These are phyloP conservation scores for Yarrowia sp. DNA, from an alignment of 805 yeast genomes.

Conservation along the genomic window DNA sequence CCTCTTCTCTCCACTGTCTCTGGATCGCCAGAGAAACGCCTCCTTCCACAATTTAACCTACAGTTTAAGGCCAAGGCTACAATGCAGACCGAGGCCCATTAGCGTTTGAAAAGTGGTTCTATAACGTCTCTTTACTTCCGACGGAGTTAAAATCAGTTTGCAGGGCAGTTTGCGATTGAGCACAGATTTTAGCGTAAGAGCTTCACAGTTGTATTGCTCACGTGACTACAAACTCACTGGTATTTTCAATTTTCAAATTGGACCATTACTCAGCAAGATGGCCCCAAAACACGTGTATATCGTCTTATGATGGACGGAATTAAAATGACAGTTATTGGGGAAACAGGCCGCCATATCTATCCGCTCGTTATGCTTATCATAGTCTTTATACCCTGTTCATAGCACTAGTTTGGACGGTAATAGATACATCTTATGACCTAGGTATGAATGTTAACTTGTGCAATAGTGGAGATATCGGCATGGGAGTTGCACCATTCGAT, in stretches of 20 bases:
- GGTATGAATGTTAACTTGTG: not conserved
- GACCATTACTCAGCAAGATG: not conserved
- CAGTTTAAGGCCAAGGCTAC: constrained; percentile 19
- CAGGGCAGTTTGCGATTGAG: too few species aligned
- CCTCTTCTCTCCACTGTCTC: not conserved
- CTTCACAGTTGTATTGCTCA: not conserved
- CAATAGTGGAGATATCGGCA: not conserved
- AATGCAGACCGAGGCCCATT: constrained; percentile 2
- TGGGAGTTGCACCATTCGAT: not conserved
- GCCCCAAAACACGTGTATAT: not conserved
- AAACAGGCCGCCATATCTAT: not conserved
- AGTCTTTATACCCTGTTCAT: constrained; percentile 1
- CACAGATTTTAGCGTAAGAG: too few species aligned
- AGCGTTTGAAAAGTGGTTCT: not conserved
- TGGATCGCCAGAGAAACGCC: not conserved
- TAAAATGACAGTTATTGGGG: not conserved
- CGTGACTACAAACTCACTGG: not conserved
- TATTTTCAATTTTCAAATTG: not conserved
- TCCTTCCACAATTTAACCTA: not conserved
- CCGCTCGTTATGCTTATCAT: constrained; percentile 2
- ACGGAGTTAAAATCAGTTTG: not conserved
- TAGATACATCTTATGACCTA: not conserved
- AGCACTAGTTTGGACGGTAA: not conserved
- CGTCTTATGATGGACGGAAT: not conserved
- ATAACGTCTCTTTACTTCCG: constrained; percentile 14